These are phyloP conservation scores for Platanus orientalis DNA, from an alignment of 164 flowering plant species.

Conservation along the genomic window DNA sequence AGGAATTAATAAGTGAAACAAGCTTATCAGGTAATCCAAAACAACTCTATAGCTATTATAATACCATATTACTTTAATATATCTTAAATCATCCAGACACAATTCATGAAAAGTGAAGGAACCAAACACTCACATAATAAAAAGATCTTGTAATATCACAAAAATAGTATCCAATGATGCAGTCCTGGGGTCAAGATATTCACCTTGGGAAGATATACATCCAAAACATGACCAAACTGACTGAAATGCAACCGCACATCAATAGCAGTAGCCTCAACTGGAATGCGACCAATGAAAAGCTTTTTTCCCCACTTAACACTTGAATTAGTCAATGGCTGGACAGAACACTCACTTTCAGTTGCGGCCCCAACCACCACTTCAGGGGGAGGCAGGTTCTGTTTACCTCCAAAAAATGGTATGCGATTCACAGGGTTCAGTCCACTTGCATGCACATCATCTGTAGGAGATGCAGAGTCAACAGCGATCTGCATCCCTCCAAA, in stretches of 20 bases:
- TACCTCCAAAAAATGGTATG: background rate
- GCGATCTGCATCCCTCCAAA: slow-evolving; percentile 15
- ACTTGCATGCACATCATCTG: slow-evolving; percentile 11
- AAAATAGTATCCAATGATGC: no score
- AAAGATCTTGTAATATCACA: no score
- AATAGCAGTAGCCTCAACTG: slow-evolving; percentile 20
- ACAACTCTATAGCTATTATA: no score
- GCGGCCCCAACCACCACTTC: slow-evolving; percentile 12
- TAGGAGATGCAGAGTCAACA: slow-evolving; percentile 22
- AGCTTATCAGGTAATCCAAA: background rate
- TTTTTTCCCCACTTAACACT: slow-evolving; percentile 21
- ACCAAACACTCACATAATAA: no score
- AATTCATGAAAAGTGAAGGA: no score
- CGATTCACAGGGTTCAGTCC: slow-evolving; percentile 4
- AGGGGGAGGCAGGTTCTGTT: slow-evolving; percentile 7
- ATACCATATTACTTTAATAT: no score
- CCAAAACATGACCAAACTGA: slow-evolving; percentile 23
- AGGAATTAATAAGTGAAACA: background rate
- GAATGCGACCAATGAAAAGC: slow-evolving; percentile 22
- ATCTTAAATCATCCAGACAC: no score
- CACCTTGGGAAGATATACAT: slow-evolving; percentile 27
- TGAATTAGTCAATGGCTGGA: slow-evolving; percentile 2
- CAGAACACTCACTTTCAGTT: slow-evolving; percentile 5
- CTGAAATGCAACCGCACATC: slow-evolving; percentile 22
- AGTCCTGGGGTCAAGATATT: background rate